Evolutionary conservation across 768 basidiomycete genomes (phyloP).

Genomic region (Boletus sensibilis): DNA sequence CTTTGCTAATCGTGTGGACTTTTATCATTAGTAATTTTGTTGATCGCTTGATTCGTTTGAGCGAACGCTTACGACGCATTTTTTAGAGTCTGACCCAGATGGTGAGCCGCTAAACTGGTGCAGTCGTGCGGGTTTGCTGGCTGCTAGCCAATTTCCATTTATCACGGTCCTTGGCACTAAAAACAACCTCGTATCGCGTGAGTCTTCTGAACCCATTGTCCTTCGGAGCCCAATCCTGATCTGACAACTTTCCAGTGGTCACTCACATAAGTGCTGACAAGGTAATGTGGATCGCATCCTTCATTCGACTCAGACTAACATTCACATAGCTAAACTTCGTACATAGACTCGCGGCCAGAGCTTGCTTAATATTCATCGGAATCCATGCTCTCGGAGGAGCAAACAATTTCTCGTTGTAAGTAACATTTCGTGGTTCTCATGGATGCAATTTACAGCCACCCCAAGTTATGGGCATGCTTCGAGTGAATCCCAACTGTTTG

Average conservation of each 20-base stretch:
- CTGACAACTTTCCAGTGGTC: constrained; percentile 11
- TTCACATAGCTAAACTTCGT: constrained; percentile 33
- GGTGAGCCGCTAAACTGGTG: constrained; percentile 32
- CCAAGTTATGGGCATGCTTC: constrained; percentile 8
- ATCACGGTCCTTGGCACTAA: constrained; percentile 45
- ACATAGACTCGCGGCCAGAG: constrained; percentile 48
- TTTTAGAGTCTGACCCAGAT: constrained; percentile 19
- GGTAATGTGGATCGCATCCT: constrained; percentile 1
- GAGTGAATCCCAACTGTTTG: constrained; percentile 22
- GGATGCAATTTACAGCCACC: neutral
- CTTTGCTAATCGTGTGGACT: constrained; percentile 35
- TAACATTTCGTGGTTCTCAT: neutral
- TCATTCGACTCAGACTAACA: neutral
- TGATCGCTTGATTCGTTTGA: neutral
- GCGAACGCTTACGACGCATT: neutral
- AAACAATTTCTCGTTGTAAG: constrained; percentile 15
- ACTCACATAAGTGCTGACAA: constrained; percentile 25
- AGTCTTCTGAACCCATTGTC: neutral
- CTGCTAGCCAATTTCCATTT: constrained; percentile 38
- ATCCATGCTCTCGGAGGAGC: constrained; percentile 41
- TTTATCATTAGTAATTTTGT: constrained; percentile 37
- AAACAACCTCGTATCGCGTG: constrained; percentile 33
- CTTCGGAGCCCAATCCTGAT: neutral
- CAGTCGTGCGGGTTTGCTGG: constrained; percentile 33
- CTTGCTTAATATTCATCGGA: constrained; percentile 46